A percentile compares a stretch with the other conserved stretches of the same genome.
These are phyloP conservation scores for Isabelozyma heimii DNA, from an alignment of 805 yeast genomes.

Conservation along the genomic window DNA sequence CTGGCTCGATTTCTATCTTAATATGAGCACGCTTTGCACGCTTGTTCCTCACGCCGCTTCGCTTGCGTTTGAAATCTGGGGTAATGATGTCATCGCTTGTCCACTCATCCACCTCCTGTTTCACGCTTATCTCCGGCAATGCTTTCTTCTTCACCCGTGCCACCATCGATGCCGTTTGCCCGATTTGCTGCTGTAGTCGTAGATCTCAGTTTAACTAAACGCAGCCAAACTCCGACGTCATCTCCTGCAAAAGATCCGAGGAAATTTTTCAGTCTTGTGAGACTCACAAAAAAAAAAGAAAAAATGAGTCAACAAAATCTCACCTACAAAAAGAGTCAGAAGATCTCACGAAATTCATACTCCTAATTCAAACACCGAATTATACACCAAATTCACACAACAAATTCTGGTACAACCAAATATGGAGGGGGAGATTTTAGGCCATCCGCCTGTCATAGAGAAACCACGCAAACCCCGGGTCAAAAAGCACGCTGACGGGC, in stretches of 20 bases:
- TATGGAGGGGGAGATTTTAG: too few species aligned
- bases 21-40: not conserved
- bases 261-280: not conserved
- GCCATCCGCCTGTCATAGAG: not conserved
- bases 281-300: not conserved
- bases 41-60: not conserved
- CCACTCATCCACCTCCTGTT: not conserved
- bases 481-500: not conserved
- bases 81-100: not conserved
- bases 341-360: too few species aligned
- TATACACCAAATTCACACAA: not conserved
- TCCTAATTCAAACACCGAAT: not conserved
- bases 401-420: too few species aligned
- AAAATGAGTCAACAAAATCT: not conserved
- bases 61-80: not conserved
- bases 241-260: not conserved
- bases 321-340: too few species aligned
- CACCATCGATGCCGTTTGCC: not conserved
- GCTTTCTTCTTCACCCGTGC: not conserved
- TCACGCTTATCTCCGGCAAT: not conserved
- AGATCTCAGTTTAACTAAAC: too few species aligned
- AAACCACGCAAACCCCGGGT: not conserved
- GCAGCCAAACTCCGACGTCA: not conserved
- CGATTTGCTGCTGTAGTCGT: not conserved
- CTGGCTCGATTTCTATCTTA: slow-evolving; percentile 1